Evolutionary conservation across 805 yeast genomes (phyloP).

Genomic region (Starmerella etchellsii): DNA sequence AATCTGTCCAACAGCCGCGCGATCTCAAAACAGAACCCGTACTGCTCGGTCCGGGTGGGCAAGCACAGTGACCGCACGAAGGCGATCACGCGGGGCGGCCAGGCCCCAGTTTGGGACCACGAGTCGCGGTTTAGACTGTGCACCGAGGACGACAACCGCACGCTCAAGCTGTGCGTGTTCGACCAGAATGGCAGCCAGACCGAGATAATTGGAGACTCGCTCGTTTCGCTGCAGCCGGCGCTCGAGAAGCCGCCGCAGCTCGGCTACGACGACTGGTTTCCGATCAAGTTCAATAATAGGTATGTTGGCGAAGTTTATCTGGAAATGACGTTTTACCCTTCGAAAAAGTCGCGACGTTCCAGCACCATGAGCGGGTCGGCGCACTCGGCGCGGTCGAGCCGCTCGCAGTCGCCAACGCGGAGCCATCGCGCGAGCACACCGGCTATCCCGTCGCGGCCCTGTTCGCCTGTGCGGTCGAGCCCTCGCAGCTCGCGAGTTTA

Average conservation of each 20-base stretch:
- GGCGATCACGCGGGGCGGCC: constrained; percentile 78
- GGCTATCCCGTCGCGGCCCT: too few relatives aligned
- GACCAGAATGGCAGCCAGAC: constrained; percentile 73
- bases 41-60: constrained; percentile 68
- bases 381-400: too few relatives aligned
- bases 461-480: too few relatives aligned
- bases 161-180: constrained; percentile 57
- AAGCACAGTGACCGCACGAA: constrained; percentile 71
- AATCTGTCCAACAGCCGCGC: constrained; percentile 78
- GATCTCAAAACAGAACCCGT: constrained; percentile 88
- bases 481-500: too few relatives aligned
- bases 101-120: constrained; percentile 68
- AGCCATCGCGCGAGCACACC: too few relatives aligned
- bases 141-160: constrained; percentile 33
- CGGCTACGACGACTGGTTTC: constrained; percentile 81
- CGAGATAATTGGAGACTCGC: constrained; percentile 69
- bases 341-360: constrained; percentile 8
- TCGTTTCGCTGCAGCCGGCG: constrained; percentile 64
- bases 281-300: constrained; percentile 48
- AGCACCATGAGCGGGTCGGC: constrained; percentile 2
- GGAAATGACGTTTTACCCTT: constrained; percentile 84
- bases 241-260: constrained; percentile 51
- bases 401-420: too few relatives aligned
- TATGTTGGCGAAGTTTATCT: constrained; percentile 80
- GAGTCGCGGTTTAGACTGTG: constrained; percentile 27